Base-by-base conservation (phyloP, 2,329 filamentous ascomycete species). In the Coniochaeta sp. region DNA sequence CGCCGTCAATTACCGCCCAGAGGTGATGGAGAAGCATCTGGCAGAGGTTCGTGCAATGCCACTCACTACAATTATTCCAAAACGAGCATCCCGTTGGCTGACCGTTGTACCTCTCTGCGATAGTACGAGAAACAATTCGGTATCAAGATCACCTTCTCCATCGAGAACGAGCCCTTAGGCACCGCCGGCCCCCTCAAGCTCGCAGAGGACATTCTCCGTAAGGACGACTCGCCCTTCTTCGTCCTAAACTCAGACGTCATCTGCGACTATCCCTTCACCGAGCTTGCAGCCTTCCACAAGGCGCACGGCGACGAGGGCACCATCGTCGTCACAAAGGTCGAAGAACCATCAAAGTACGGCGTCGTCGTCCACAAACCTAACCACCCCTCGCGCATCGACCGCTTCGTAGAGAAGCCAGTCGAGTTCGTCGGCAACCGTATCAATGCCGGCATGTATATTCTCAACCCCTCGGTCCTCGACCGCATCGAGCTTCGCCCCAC, bases 371-470 rank as follows among this genome's bases (percentile, higher is more conserved):
- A 98, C 87, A 95, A 96, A 82, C 91, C 92, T 64, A 90, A 88
- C 75, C 91, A 96, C 78, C 79, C 90, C 59, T 91, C 91, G 55
- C 87, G 90, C 73, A 98, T 99, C 76, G 95, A 99, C 78, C 92
- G 95, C 68, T 99, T 99, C 80, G 95, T 99, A 68, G 93, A 99
- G 86, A 99, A 99, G 84, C 93, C 93, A 40, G 91, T 98, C 73
- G 91, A 98, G 79, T 98, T 97, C 73, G 93, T 98, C 61, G 93
- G 93, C 70, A 98, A 98, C 85, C 90, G 93, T 66, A 98, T 98
- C 84, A 98, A 98, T 71, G 95, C 93, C 67, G 95, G 95, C 78
- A 91, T 98, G 78, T 98, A 98, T 82, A 96, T 98, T 70, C 83
- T 98, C 71, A 98, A 97, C 82, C 92, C 93, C 56, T 92, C 89